These are phyloP conservation scores for Acer yangbiense DNA, from an alignment of 345 rosid species.

Conservation along the genomic window DNA sequence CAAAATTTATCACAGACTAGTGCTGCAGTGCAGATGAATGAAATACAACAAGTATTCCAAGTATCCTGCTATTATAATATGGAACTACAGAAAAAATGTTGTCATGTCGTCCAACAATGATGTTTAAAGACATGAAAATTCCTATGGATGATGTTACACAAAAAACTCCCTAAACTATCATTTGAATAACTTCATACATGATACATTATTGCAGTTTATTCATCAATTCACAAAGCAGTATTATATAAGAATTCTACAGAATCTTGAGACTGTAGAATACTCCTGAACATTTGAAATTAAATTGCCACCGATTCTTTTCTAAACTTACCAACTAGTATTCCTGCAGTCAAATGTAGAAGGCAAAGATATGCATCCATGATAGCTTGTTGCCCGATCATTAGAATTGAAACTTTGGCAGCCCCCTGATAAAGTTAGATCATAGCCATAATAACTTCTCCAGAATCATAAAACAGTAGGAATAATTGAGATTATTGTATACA, in stretches of 20 bases:
- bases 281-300: neutral
- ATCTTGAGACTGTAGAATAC: neutral
- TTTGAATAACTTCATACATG: neutral
- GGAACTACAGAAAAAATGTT: neutral
- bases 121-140: neutral
- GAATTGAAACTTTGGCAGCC: conserved; percentile 93
- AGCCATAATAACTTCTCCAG: conserved; percentile 18
- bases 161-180: neutral
- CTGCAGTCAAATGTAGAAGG: conserved; percentile 94
- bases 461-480: conserved; percentile 16
- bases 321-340: conserved; percentile 87
- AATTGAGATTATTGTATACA: neutral
- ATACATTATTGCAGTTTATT: neutral
- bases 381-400: conserved; percentile 97
- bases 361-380: conserved; percentile 99
- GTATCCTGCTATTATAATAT: neutral
- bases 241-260: neutral
- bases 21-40: neutral
- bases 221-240: neutral
- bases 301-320: neutral
- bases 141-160: neutral
- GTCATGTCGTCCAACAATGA: neutral
- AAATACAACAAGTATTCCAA: neutral
- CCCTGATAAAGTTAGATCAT: conserved; percentile 60
- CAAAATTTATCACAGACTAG: neutral